Evolutionary conservation across 2,329 filamentous ascomycete species (phyloP).

Genomic region (Epichloe aotearoae): DNA sequence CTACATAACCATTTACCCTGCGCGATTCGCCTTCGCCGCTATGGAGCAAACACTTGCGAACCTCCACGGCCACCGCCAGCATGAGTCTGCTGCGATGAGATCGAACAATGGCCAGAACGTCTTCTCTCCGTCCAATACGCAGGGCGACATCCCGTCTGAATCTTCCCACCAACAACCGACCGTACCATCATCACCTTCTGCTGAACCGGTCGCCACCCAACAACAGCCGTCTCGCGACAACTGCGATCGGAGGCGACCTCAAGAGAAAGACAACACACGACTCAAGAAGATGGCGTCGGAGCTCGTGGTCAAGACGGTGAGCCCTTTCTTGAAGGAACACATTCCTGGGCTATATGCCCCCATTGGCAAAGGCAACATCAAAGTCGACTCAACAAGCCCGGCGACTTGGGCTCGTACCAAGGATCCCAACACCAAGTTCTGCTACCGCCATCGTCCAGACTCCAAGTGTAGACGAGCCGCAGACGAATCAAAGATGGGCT

Average conservation of each 20-base stretch:
- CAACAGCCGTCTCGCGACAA: conserved; percentile 26
- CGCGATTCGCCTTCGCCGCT: neutral
- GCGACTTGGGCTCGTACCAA: conserved; percentile 18
- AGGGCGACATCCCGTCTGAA: neutral
- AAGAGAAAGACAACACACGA: conserved; percentile 35
- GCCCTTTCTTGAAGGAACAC: conserved; percentile 80
- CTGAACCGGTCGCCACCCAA: conserved; percentile 3
- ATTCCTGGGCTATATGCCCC: conserved; percentile 84
- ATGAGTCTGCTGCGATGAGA: conserved; percentile 1
- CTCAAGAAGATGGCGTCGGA: conserved; percentile 47
- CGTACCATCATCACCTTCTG: conserved; percentile 4
- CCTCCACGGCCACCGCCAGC: conserved; percentile 1
- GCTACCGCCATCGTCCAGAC: conserved; percentile 89
- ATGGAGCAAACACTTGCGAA: conserved; percentile 3
- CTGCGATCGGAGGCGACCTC: conserved; percentile 37
- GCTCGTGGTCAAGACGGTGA: conserved; percentile 64
- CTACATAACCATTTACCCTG: neutral
- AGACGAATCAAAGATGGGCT: conserved; percentile 92
- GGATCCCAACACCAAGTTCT: conserved; percentile 75
- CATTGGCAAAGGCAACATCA: conserved; percentile 41
- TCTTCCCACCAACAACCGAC: neutral
- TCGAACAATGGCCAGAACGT: neutral
- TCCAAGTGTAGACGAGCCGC: conserved; percentile 85
- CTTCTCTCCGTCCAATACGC: neutral
- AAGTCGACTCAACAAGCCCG: conserved; percentile 12